phyloP scores from a whole-genome alignment of 2,329 filamentous ascomycete genomes.

The Rhinocladiella similis region DNA sequence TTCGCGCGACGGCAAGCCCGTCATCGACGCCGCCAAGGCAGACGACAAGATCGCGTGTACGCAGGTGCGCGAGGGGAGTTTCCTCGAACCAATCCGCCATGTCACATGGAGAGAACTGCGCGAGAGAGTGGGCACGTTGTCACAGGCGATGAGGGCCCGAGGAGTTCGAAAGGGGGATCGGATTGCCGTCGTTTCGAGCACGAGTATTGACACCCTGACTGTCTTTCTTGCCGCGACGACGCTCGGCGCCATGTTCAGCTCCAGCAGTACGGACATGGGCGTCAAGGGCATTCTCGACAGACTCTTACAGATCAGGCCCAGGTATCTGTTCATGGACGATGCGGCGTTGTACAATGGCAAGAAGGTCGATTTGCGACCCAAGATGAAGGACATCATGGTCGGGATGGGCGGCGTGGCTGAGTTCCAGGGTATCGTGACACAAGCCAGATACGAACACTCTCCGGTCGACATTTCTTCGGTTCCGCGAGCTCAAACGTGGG shows the following conservation, averaged over 20 bases:
- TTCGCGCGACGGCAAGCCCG: slow-evolving; percentile 43
- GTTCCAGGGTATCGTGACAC: slow-evolving; percentile 65
- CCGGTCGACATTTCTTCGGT: slow-evolving; percentile 61
- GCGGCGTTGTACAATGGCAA: slow-evolving; percentile 78
- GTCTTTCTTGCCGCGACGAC: slow-evolving; percentile 70
- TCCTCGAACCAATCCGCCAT: slow-evolving; percentile 39
- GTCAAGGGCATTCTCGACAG: slow-evolving; percentile 74
- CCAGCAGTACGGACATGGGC: slow-evolving; percentile 80
- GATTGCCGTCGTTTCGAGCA: slow-evolving; percentile 72
- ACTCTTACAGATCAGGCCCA: slow-evolving; percentile 71
- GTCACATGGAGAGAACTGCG: slow-evolving; percentile 70
- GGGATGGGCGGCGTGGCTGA: slow-evolving; percentile 62
- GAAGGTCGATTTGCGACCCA: slow-evolving; percentile 67
- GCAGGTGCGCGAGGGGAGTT: slow-evolving; percentile 53
- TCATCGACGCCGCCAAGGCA: slow-evolving; percentile 58
- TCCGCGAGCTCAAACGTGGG: slow-evolving; percentile 44
- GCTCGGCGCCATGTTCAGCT: slow-evolving; percentile 74
- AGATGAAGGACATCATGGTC: slow-evolving; percentile 66
- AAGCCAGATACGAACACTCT: slow-evolving; percentile 60
- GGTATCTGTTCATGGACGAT: slow-evolving; percentile 82
- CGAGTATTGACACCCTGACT: slow-evolving; percentile 71
- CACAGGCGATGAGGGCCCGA: slow-evolving; percentile 64
- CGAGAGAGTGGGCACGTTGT: slow-evolving; percentile 56
- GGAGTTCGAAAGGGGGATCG: slow-evolving; percentile 73
- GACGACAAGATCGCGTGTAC: slow-evolving; percentile 70